Conservation (phyloP, 1,284 basidiomycete species). For the Tylopilus sp. region DNA sequence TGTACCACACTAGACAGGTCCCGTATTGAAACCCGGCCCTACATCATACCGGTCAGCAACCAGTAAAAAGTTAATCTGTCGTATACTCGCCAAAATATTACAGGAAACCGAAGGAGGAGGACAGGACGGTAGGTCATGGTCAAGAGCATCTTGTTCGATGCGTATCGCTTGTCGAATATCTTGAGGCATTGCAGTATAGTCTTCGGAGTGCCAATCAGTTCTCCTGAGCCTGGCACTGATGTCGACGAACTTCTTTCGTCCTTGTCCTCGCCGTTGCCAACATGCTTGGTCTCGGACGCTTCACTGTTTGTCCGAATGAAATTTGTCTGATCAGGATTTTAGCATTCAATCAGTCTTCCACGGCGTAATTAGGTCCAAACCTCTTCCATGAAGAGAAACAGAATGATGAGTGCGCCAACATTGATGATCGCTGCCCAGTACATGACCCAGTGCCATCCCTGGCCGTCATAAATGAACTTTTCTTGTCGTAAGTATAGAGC, state of each 20-base stretch:
- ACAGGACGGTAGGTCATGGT: conserved; percentile 27
- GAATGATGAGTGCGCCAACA: conserved; percentile 19
- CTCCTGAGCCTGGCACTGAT: conserved; percentile 15
- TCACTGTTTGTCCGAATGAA: conserved; percentile 26
- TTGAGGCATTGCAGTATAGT: conserved; percentile 18
- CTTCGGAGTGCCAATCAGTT: conserved; percentile 20
- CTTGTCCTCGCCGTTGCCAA: conserved; percentile 13
- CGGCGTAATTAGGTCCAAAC: conserved; percentile 7
- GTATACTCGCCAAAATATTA: conserved; percentile 24
- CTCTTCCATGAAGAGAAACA: conserved; percentile 31
- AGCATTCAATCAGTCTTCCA: background rate
- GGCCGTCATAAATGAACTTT: conserved; percentile 29
- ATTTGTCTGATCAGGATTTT: conserved; percentile 16
- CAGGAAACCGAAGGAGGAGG: conserved; percentile 25
- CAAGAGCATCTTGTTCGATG: conserved; percentile 27
- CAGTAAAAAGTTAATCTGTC: background rate
- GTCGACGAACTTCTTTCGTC: conserved; percentile 19
- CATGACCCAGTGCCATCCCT: conserved; percentile 33
- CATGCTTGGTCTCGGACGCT: conserved; percentile 15
- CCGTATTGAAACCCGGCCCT: conserved; percentile 23
- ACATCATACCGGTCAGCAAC: background rate
- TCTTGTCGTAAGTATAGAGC: background rate
- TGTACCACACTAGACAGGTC: conserved; percentile 29
- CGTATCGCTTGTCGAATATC: conserved; percentile 23
- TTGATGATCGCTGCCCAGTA: conserved; percentile 33